Percentiles rank a stretch among this genome's conserved stretches.
phyloP scores from a whole-genome alignment of 2,329 filamentous ascomycete species.

The Fusarium napiforme region DNA sequence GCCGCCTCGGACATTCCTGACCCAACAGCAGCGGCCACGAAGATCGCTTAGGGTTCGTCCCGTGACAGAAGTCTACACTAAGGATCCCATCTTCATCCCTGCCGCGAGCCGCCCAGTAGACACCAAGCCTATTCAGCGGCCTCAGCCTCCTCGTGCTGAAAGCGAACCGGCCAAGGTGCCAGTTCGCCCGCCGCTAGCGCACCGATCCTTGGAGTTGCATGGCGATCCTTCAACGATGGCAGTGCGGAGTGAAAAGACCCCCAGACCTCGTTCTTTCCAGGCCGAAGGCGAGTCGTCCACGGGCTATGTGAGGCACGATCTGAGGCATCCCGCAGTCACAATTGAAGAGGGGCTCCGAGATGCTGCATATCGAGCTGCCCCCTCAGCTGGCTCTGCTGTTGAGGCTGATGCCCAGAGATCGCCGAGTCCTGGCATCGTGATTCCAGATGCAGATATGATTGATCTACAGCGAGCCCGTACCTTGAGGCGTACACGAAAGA shows the following conservation, averaged over 20 bases:
- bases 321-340: constrained; percentile 24
- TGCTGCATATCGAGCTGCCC: constrained; percentile 17
- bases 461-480: constrained; percentile 56
- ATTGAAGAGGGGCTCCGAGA: constrained; percentile 31
- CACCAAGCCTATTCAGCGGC: constrained; percentile 13
- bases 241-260: background rate
- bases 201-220: constrained; percentile 10
- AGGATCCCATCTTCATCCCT: constrained; percentile 41
- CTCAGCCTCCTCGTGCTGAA: constrained; percentile 19
- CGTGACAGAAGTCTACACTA: constrained; percentile 41
- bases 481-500: constrained; percentile 57
- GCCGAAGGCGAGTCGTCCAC: constrained; percentile 27
- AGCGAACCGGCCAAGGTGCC: constrained; percentile 23
- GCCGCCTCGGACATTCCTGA: constrained; percentile 40
- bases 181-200: constrained; percentile 17
- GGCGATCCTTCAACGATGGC: constrained; percentile 24
- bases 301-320: constrained; percentile 20
- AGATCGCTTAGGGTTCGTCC: constrained; percentile 36
- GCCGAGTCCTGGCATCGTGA: constrained; percentile 59
- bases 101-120: constrained; percentile 34
- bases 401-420: constrained; percentile 44
- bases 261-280: constrained; percentile 31
- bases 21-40: constrained; percentile 37
- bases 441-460: constrained; percentile 55
- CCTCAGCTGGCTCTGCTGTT: background rate